Base-by-base conservation (phyloP, 2,329 filamentous ascomycete genomes). In the Xylariales sp. region DNA sequence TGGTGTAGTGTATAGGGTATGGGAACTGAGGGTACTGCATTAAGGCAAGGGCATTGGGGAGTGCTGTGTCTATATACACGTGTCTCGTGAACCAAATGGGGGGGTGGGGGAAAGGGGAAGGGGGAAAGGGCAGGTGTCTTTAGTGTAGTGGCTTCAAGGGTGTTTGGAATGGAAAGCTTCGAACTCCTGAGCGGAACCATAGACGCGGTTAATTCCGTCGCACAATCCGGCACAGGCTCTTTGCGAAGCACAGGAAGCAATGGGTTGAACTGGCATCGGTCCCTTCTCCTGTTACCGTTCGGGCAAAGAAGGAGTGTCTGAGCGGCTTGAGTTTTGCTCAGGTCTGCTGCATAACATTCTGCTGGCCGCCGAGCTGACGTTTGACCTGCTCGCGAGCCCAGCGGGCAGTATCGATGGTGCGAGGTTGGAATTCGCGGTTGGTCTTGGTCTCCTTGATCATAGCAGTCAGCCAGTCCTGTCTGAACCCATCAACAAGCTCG, bases 311-410 rank as follows among this genome's bases (percentile, higher is more conserved):
- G n/a, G 23, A 25, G 8, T n/a, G 23, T 25, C 8, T 8, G 23
- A n/a, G 8, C 8, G 23, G n/a, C 8, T 8, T 25, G 8, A n/a
- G 8, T 25, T 8, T 13, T 19, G 43, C 47, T 67, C 64, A 74
- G 46, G 65, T 65, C 51, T 74, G 66, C 38, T 67, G 61, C 72
- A 79, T 78, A 51, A 74, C 67, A 38, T 60, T 67, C 51, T 57
- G 60, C 34, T 61, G 55, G 47, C 76, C 76, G 41, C 76, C 74
- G 37, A 82, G 66, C 66, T 98, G 93, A 54, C 88, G 85, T 76
- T 96, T 97, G 62, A 97, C 90, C 62, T 96, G 89, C 67, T 97
- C 93, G 44, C 91, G 85, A 46, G 93, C 90, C 93, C 93, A 98
- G 54, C 91, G 85, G 58, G 93, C 93, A 32, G 93, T 97, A 49